Conservation (phyloP, 225 moss, liverwort and hornwort genomes). For the Physcomitrium patens region DNA sequence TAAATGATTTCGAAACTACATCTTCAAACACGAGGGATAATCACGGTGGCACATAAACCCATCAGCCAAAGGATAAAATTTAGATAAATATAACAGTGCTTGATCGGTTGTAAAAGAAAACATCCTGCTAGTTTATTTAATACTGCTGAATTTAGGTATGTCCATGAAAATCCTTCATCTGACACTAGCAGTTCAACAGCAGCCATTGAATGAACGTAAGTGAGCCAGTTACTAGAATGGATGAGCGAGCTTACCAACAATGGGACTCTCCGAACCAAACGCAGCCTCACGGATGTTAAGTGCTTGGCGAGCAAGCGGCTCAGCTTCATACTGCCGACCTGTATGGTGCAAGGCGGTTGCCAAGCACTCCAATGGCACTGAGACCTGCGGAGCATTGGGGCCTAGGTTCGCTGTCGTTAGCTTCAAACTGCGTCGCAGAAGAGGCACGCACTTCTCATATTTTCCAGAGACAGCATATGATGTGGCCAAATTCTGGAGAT, state of each 20-base stretch:
- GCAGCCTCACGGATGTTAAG: constrained; percentile 74
- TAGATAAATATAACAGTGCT: not conserved
- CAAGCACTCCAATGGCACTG: constrained; percentile 77
- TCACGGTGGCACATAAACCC: no score
- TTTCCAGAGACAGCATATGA: constrained; percentile 72
- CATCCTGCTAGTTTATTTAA: not conserved
- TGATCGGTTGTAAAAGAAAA: not conserved
- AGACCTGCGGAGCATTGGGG: constrained; percentile 69
- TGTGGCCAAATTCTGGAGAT: constrained; percentile 81
- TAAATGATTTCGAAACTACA: no score
- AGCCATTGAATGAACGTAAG: no score
- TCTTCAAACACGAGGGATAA: no score
- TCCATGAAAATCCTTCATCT: not conserved
- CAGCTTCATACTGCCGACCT: constrained; percentile 74
- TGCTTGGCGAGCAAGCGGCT: constrained; percentile 87
- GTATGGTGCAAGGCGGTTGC: constrained; percentile 80
- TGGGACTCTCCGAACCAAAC: constrained; percentile 70
- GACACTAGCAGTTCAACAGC: no score
- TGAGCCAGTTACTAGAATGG: not conserved
- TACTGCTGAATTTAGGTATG: not conserved
- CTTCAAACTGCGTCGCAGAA: constrained; percentile 75
- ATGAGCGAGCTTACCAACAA: constrained; percentile 53
- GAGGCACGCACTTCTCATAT: constrained; percentile 77
- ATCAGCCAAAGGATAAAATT: no score
- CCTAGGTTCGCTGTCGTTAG: constrained; percentile 68